Evolutionary conservation across 345 rosid genomes (phyloP), one percentile per base, ranked within the genome.

Genomic region (Crucihimalaya himalaica): DNA sequence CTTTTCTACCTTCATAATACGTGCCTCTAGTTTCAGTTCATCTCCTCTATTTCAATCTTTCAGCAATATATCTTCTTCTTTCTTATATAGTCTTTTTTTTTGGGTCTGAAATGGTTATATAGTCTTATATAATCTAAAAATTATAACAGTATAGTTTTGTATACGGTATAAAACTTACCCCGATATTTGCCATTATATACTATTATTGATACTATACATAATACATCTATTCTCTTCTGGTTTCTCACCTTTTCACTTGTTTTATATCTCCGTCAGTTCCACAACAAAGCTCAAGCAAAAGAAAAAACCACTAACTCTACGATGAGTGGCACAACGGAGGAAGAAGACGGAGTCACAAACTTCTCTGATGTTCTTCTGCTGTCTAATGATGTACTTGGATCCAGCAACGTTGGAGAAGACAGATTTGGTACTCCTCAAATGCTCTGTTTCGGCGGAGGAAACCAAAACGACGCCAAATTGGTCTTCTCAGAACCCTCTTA

Each of bases 391-490:
- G 50, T 67, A n/a, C 16, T 67, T 16, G 27, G 13, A 5, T 15
- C 71, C 16, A 9, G 43, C 6, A 12, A 39, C 28, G 63, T 8
- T 11, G 62, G 52, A 53, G 28, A 27, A 68, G 23, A 68, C 51
- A 11, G 12, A 13, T 51, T 66, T 23, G 39, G 48, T 47, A 52
- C 71, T 54, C 83, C 91, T 21, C 82, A 47, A 71, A 90, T 86
- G 91, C 88, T 90, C 15, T 85, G 85, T 59, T 90, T 88, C 56
- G 91, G 87, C 4, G 79, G 78, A 32, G 46, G 15, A 45, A 42
- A 57, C 29, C 68, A 65, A 35, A 68, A 40, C 14, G 81, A 66
- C 35, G 64, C 23, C 31, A 69, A 63, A 10, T 13, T 34, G 14
- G 27, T 84, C 12, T 67, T 57, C 29, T 43, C 61, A 27, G 63